Percentiles rank a stretch among this genome's conserved stretches.
phyloP scores from a whole-genome alignment of 2,329 filamentous ascomycete genomes.

The Calonectria ilicicola region DNA sequence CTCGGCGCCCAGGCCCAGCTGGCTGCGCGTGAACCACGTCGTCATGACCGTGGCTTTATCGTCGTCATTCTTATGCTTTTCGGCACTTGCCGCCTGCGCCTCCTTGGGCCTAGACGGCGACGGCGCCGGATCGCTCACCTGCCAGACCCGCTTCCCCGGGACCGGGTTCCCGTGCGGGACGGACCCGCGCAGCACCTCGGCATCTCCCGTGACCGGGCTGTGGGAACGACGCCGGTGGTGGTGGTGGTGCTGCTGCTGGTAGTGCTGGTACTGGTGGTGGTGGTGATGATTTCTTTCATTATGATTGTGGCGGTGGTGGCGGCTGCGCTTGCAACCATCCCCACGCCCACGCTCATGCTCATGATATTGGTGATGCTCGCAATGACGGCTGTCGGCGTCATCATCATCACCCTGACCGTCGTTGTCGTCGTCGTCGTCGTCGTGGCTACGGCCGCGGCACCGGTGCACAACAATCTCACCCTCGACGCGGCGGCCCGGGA shows the following conservation, averaged over 20 bases:
- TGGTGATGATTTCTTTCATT: no score
- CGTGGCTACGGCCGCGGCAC: background rate
- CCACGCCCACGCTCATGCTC: background rate
- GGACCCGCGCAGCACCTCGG: background rate
- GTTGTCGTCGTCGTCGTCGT: no score
- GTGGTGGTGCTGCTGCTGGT: no score
- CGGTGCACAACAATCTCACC: slow-evolving; percentile 31
- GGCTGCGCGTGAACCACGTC: background rate
- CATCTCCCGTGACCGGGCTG: no score
- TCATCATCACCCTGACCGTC: background rate
- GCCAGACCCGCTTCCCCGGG: background rate
- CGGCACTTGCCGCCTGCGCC: background rate
- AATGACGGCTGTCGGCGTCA: no score
- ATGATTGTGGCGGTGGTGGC: background rate
- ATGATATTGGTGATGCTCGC: background rate
- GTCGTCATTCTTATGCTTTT: no score
- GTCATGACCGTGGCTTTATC: background rate
- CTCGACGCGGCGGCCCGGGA: background rate
- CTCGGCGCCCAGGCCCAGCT: background rate
- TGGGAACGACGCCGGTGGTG: no score
- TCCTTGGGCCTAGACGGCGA: background rate
- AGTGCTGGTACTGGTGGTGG: background rate
- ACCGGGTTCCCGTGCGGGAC: background rate
- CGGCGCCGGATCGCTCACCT: background rate
- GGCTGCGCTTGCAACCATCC: background rate